Base-by-base conservation (phyloP, 495 filamentous ascomycete genomes). In the Cairneyella variabilis region DNA sequence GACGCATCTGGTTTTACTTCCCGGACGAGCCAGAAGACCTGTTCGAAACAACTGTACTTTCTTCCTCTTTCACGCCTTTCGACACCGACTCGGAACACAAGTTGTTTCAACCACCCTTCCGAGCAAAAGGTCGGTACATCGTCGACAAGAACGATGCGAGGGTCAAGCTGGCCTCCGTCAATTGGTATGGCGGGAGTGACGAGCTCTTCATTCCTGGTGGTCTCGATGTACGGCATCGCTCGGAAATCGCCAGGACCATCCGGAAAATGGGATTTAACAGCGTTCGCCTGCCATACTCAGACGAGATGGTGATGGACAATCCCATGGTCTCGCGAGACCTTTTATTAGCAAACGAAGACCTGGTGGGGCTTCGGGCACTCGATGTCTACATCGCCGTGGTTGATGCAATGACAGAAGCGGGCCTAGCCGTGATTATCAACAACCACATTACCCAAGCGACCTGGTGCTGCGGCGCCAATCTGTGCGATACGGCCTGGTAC, bases 101-200 rank as follows among this genome's bases (percentile, higher is more conserved):
- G 25, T 4, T 17, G n/a, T 76, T 72, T 61, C 42, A 58, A 36
- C 71, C 78, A 16, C 79, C 79, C 9, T 69, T 84, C 18, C 71
- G 68, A 34, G 77, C 79, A 1, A 54, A 65, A 18, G 79, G 79
- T 4, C 70, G 81, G 21, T 58, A 83, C 51, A 69, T 84, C n/a
- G 68, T 82, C 26, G 80, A 84, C 62, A 61, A 73, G 3, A 57
- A 68, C 6, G 75, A 71, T 22, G 65, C 66, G 28, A 70, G 76
- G 25, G 74, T 78, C 61, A 80, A 80, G 63, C 70, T 84, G 11
- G 68, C 76, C 14, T 77, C 74, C 22, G 67, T 84, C 59, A 84
- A 84, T 63, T 84, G 81, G 81, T 84, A 83, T 59, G 80, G 81
- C 16, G 80, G 71, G 10, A 79, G 75, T 54, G 80, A 84, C 54